Base-by-base conservation (phyloP, 148 eudicot species). In the Amaranthus cruentus region DNA sequence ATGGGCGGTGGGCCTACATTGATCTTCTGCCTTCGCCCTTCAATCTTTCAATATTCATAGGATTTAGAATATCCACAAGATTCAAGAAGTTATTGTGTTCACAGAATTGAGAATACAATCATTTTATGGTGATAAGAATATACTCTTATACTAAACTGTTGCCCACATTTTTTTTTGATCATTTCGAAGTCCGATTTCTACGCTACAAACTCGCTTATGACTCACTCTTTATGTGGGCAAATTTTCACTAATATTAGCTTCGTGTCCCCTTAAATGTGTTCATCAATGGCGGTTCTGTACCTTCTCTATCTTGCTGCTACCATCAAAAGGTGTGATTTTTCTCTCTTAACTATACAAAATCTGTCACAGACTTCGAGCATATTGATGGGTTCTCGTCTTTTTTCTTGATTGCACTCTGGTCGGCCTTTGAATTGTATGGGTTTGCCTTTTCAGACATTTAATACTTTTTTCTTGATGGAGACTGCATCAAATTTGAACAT, bases 381-480 rank as follows among this genome's bases (percentile, higher is more conserved):
- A 11, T 6, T 72, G 4, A 80, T 76, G 83, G 73, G 76, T 86
- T 28, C 38, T 28, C 80, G 75, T 6, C 51, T 87, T 62, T 84
- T 78, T 63, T 78, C 8, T 54, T 83, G 6, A 48, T 82, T 14
- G 70, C 82, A 43, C 8, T 82, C 21, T 81, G 81, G 65, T 84
- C 87, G 46, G 74, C 81, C 38, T 7, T 86, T 57, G 83, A 79
- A 14, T 82, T 84, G 44, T 76, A 77, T 55, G 71, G 81, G 80
- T 64, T 50, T 21, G 6, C 4, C 83, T 62, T 76, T 81, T 54
- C 78, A 70, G 9, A 10, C 50, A 42, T 62, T 79, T 65, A n/a
- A 82, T 13, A 76, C 81, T 70, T 62, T 81, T 60, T 3, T 72
- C 11, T 53, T 83, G 6, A 90, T 91, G 98, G 88, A 84, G 28